These are phyloP conservation scores for Pichia gijzeniarum DNA, from an alignment of 805 yeast species.

Conservation along the genomic window DNA sequence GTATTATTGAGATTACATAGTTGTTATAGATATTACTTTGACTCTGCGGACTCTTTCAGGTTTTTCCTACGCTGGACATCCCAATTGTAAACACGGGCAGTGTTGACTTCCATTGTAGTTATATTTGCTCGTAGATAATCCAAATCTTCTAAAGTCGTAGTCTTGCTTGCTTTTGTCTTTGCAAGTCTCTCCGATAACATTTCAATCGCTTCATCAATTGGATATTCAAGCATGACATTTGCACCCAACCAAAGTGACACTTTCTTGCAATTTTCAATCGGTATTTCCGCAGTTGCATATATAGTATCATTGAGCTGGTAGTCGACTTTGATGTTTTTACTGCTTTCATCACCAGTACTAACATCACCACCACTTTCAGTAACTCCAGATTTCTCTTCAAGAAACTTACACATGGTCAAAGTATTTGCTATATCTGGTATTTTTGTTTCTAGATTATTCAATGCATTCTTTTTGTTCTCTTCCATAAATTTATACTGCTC, in stretches of 20 bases:
- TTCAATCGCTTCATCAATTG: constrained; percentile 77
- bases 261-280: constrained; percentile 43
- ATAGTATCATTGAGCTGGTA: constrained; percentile 92
- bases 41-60: constrained; percentile 22
- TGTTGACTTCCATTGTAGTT: constrained; percentile 96
- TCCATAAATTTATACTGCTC: constrained; percentile 92
- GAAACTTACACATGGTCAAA: constrained; percentile 60
- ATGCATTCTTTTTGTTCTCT: constrained; percentile 42
- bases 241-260: constrained; percentile 98
- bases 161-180: constrained; percentile 53
- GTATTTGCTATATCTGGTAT: constrained; percentile 91
- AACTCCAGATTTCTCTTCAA: constrained; percentile 42
- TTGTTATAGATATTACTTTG: constrained; percentile 3
- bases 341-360: constrained; percentile 31
- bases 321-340: constrained; percentile 48
- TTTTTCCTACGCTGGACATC: constrained; percentile 71
- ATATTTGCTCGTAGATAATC: constrained; percentile 82
- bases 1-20: neutral
- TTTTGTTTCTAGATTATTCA: constrained; percentile 51
- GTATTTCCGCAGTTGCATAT: constrained; percentile 73
- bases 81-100: constrained; percentile 88
- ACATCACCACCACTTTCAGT: constrained; percentile 27
- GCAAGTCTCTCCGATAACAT: constrained; percentile 56
- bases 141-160: constrained; percentile 70
- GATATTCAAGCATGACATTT: constrained; percentile 93